phyloP scores from a whole-genome alignment of 2,329 filamentous ascomycete species.

The Colletotrichum abscissum region DNA sequence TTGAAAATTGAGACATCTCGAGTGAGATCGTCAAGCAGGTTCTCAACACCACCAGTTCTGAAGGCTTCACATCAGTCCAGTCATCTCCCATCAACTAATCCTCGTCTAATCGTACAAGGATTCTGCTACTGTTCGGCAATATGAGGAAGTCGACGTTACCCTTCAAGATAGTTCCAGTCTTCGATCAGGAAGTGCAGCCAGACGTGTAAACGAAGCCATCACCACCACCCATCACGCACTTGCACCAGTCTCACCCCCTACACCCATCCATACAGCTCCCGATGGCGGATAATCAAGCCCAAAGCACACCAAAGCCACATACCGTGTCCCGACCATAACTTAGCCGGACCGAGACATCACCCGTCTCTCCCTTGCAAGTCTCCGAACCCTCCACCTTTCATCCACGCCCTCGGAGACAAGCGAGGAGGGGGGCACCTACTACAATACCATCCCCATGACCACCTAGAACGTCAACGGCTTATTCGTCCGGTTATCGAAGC shows the following conservation, averaged over 20 bases:
- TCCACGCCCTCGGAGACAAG: neutral
- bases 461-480: neutral
- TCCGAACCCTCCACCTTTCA: neutral
- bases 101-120: neutral
- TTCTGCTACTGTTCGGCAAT: too few species aligned
- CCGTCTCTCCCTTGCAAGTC: neutral
- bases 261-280: neutral
- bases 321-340: neutral
- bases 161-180: neutral
- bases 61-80: neutral
- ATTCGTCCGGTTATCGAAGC: slow-evolving; percentile 18
- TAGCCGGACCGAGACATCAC: neutral
- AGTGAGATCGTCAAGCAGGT: neutral
- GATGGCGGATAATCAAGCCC: neutral
- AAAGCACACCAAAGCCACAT: neutral
- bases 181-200: neutral
- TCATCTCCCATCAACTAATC: neutral
- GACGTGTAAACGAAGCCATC: slow-evolving; percentile 11
- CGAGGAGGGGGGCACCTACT: neutral
- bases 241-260: neutral
- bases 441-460: neutral
- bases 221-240: neutral
- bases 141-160: neutral
- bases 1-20: neutral
- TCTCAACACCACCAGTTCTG: neutral